These are phyloP conservation scores for Otatea glauca DNA, from an alignment of 176 grass and related monocot genomes.

Conservation along the genomic window DNA sequence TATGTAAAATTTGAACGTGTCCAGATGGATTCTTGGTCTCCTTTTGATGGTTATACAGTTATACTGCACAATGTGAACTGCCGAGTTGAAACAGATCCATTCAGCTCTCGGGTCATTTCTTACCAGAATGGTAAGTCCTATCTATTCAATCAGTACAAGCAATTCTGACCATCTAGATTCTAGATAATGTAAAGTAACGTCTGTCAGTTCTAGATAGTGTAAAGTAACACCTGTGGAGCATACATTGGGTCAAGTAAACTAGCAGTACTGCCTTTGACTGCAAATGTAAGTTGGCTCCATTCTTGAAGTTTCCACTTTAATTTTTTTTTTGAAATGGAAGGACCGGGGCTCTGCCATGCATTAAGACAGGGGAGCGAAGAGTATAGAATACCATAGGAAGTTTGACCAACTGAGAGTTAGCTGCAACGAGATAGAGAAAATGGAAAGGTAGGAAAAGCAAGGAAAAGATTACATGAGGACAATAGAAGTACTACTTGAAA, in stretches of 20 bases:
- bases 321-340: too few relatives aligned
- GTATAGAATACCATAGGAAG: too few relatives aligned
- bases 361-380: too few relatives aligned
- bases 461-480: too few relatives aligned
- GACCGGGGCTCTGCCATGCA: too few relatives aligned
- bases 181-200: conserved; percentile 39
- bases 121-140: conserved; percentile 24
- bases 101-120: not conserved
- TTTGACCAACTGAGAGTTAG: too few relatives aligned
- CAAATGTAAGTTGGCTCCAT: not conserved
- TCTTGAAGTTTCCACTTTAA: not conserved
- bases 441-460: too few relatives aligned
- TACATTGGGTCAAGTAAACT: not conserved
- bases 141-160: conserved; percentile 23
- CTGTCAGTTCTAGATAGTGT: conserved; percentile 40
- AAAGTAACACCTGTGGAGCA: conserved; percentile 25
- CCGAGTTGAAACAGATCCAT: conserved; percentile 19
- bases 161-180: conserved; percentile 18
- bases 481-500: too few relatives aligned
- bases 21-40: not conserved
- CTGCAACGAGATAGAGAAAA: too few relatives aligned
- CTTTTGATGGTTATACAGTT: conserved; percentile 5
- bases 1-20: not conserved
- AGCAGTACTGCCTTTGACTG: not conserved
- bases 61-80: not conserved